Evolutionary conservation across 2,329 filamentous ascomycete genomes (phyloP).

Genomic region (Epichloe gansuensis): DNA sequence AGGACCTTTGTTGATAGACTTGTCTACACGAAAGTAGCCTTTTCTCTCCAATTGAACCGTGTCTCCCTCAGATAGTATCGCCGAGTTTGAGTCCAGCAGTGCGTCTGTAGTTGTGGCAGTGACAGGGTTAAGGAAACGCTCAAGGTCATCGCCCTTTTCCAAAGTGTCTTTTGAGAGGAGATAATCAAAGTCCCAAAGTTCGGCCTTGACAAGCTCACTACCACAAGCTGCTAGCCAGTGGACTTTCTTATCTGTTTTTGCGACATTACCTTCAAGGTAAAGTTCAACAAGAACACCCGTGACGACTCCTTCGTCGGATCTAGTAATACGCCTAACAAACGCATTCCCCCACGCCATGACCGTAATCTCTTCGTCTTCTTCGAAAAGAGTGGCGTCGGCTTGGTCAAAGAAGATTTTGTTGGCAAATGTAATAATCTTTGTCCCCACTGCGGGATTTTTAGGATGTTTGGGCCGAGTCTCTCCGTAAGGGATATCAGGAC

Average conservation of each 20-base stretch:
- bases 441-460: neutral
- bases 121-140: neutral
- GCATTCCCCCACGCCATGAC: constrained; percentile 1
- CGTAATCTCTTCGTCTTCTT: neutral
- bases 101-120: neutral
- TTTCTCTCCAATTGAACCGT: constrained; percentile 1
- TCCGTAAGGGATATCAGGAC: neutral
- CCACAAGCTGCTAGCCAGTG: constrained; percentile 1
- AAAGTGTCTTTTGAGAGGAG: neutral
- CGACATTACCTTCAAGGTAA: neutral
- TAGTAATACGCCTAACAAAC: neutral
- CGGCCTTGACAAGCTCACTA: neutral
- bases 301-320: neutral
- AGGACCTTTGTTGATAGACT: neutral
- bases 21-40: neutral
- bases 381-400: neutral
- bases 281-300: neutral
- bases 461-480: constrained; percentile 1
- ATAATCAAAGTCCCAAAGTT: constrained; percentile 1
- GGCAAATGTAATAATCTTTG: neutral
- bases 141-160: neutral
- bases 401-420: neutral
- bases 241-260: constrained; percentile 1
- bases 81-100: neutral
- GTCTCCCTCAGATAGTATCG: neutral